These are phyloP conservation scores for Gaultheria prostrata DNA, from an alignment of 148 eudicot genomes.

Conservation along the genomic window DNA sequence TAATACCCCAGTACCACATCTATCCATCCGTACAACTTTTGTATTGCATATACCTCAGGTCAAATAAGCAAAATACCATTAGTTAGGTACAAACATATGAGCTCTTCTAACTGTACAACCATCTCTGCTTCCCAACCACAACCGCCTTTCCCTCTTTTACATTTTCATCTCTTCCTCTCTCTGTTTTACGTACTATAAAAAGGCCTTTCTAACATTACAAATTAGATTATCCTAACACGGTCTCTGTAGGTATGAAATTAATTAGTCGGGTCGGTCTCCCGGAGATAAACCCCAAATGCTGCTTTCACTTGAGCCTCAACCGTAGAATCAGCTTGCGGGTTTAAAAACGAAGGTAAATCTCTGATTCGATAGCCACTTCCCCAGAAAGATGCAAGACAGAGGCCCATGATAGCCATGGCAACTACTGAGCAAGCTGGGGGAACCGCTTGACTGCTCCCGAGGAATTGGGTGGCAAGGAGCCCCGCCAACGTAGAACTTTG, in stretches of 20 bases:
- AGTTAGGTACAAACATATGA: not conserved
- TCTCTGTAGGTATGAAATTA: not conserved
- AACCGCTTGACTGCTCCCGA: constrained; percentile 86
- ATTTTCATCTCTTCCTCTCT: not conserved
- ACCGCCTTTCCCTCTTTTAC: not conserved
- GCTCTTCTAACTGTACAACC: constrained; percentile 12
- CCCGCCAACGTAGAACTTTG: constrained; percentile 98
- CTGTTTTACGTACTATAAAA: not conserved
- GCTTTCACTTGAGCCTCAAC: constrained; percentile 33
- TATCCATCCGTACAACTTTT: not conserved
- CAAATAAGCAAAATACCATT: not conserved
- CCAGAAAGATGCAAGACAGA: constrained; percentile 91
- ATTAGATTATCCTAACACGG: not conserved
- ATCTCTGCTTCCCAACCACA: constrained; percentile 6
- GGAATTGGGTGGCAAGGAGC: constrained; percentile 88
- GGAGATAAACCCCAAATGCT: not conserved
- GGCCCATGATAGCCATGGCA: constrained; percentile 98
- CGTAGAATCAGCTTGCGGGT: constrained; percentile 43
- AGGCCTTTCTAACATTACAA: not conserved
- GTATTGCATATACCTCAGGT: constrained; percentile 13
- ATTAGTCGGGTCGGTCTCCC: not conserved
- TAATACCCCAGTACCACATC: too few species aligned
- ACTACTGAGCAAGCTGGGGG: constrained; percentile 97
- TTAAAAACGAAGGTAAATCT: constrained; percentile 40
- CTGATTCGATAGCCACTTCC: constrained; percentile 73